Evolutionary conservation across 129 eudicot genomes (phyloP), one percentile per base, ranked within the genome.

Genomic region (Pseudognaphalium luteoalbum): DNA sequence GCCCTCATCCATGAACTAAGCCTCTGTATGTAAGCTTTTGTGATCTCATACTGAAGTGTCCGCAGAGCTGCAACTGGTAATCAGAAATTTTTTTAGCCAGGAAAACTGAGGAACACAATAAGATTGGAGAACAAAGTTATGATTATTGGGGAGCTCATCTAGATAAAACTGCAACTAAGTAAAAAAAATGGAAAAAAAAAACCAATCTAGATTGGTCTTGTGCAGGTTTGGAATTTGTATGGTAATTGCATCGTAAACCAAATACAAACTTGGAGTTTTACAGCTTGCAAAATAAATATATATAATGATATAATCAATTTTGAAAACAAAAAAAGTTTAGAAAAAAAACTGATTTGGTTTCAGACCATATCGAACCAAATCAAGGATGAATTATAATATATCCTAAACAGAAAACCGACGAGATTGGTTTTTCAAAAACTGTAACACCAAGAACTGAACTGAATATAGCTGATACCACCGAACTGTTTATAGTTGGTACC

Each of bases 1-100:
- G 86, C 70, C 28, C 96, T 85, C 93, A 91, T 91, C 98, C 98
- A 94, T 72, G 96, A 84, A 87, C 96, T 88, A 75, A 94, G 96
- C 86, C 97, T 89, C 22, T 87, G 67, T 84, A 94, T 87, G 70
- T 94, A 94, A 65, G 87, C 75, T 82, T 87, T 94, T 69, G 93
- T 83, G 62, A 89, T 85, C 78, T 94, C 96, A 72, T 84, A 83
- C 74, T 94, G 90, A 83, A 94, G 87, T 10, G 96, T 70, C 71
- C 97, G 81, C 82, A 94, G 17, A 19, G 85, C 97, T 35, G 82
- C 72, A 71, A 89, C 98, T 94, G 92, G 82, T 47, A 76, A 76
- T 42, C 54, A 75, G 71, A 60, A 69, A 73, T 39, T 63, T 15
- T 17, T 56, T 54, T 5, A 59, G 66, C 83, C 77, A 81, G 68